These are phyloP conservation scores for Mycena venus DNA, from an alignment of 768 basidiomycete species.

Conservation along the genomic window DNA sequence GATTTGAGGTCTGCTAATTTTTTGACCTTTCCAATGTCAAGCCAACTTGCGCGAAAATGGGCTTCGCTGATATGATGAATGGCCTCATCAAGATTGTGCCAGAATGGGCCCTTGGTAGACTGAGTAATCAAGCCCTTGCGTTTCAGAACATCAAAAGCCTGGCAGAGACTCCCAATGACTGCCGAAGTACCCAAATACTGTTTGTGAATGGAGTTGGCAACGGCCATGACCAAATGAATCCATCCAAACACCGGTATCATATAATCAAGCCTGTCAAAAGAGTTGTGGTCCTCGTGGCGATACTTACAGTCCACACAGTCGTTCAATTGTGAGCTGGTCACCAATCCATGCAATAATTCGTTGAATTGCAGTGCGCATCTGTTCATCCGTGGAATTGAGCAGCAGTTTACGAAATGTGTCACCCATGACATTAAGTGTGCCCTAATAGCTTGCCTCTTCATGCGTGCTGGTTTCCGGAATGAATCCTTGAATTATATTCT, in stretches of 20 bases:
- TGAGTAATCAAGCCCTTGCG: conserved; percentile 32
- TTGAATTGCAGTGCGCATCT: conserved; percentile 2
- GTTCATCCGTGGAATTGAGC: neutral
- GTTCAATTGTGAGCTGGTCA: conserved; percentile 48
- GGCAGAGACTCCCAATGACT: conserved; percentile 14
- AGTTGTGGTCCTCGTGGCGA: conserved; percentile 44
- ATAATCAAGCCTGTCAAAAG: conserved; percentile 45
- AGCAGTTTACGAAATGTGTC: neutral
- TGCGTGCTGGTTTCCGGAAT: conserved; percentile 33
- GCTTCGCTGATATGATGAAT: conserved; percentile 41
- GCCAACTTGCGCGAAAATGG: conserved; percentile 39
- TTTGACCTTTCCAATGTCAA: conserved; percentile 28
- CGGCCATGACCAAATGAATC: conserved; percentile 49
- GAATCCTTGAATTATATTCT: conserved; percentile 16
- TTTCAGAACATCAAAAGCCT: conserved; percentile 33
- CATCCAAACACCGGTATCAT: conserved; percentile 44
- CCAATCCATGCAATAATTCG: conserved; percentile 45
- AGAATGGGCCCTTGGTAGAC: conserved; percentile 34
- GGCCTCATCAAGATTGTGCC: conserved; percentile 39
- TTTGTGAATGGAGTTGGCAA: conserved; percentile 46
- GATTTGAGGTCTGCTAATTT: conserved; percentile 31
- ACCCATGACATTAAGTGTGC: neutral
- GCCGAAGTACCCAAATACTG: conserved; percentile 43
- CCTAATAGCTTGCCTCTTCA: conserved; percentile 38
- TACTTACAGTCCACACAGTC: conserved; percentile 46